phyloP scores from a whole-genome alignment of 768 basidiomycete genomes.

The Dictyophora rubrovolvata region DNA sequence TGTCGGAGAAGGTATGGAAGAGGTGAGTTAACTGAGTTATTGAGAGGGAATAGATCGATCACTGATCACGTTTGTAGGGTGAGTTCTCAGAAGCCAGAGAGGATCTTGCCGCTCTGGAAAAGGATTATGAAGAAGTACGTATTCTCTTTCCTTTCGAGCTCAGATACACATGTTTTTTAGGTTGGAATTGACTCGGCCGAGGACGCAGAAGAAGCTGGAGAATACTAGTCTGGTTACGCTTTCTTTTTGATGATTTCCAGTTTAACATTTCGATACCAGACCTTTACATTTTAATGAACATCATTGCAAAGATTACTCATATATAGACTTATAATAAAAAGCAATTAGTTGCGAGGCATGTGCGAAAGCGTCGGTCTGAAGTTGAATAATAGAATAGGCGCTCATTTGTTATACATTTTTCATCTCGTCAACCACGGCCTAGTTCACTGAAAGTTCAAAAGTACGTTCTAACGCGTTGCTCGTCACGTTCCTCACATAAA shows the following conservation, averaged over 20 bases:
- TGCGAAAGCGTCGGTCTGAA: too few species aligned
- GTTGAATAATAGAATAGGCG: too few species aligned
- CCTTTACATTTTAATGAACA: background rate
- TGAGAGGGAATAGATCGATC: slow-evolving; percentile 30
- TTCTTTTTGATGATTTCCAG: background rate
- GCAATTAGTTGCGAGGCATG: too few species aligned
- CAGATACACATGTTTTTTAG: background rate
- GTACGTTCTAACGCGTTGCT: background rate
- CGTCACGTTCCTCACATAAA: background rate
- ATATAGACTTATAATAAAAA: background rate
- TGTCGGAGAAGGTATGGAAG: slow-evolving; percentile 72
- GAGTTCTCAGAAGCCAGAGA: slow-evolving; percentile 99
- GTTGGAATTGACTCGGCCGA: slow-evolving; percentile 8
- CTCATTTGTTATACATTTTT: too few species aligned
- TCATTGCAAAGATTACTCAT: background rate
- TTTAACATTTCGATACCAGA: background rate
- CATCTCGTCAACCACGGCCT: too few species aligned
- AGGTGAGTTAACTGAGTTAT: slow-evolving; percentile 19
- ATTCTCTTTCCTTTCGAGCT: slow-evolving; percentile 10
- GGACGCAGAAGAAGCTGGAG: slow-evolving; percentile 1
- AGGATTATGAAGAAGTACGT: slow-evolving; percentile 86
- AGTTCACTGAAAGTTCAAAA: background rate
- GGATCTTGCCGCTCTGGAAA: slow-evolving; percentile 99
- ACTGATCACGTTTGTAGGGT: slow-evolving; percentile 36
- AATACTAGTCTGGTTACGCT: slow-evolving; percentile 1